phyloP scores from a whole-genome alignment of 2,329 filamentous ascomycete genomes.

The Aspergillus fumigatiaffinis region DNA sequence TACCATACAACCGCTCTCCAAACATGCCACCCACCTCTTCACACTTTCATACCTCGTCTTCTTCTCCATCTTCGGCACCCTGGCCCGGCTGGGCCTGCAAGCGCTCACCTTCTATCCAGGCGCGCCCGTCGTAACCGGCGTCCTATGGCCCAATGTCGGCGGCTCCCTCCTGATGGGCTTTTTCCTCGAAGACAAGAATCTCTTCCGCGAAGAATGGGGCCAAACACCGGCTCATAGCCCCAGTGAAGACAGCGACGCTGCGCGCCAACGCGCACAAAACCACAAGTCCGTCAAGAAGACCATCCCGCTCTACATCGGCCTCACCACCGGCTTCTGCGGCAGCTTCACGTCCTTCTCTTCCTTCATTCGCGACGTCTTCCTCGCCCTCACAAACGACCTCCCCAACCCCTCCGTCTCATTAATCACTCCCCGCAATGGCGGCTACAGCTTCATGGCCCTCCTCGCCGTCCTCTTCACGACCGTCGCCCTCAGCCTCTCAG shows the following conservation, averaged over 20 bases:
- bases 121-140: conserved; percentile 67
- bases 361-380: conserved; percentile 75
- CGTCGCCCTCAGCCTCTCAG: conserved; percentile 65
- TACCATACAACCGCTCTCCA: conserved; percentile 39
- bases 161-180: conserved; percentile 85
- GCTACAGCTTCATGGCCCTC: conserved; percentile 79
- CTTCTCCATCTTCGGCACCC: conserved; percentile 79
- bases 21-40: conserved; percentile 58
- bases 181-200: conserved; percentile 68
- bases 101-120: conserved; percentile 76
- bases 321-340: conserved; percentile 83
- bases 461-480: conserved; percentile 71
- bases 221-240: neutral
- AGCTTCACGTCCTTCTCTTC: conserved; percentile 87
- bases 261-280: conserved; percentile 39
- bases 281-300: conserved; percentile 72
- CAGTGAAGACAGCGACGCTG: conserved; percentile 22
- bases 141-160: conserved; percentile 82
- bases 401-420: conserved; percentile 47
- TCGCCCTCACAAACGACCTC: conserved; percentile 73
- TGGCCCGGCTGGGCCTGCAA: conserved; percentile 76
- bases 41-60: conserved; percentile 78
- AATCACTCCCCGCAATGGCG: conserved; percentile 57
- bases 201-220: conserved; percentile 69
- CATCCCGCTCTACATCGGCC: conserved; percentile 80